Evolutionary conservation across 495 filamentous ascomycete genomes (phyloP), one percentile per base, ranked within the genome.

Genomic region (Aspergillus coremiiformis): DNA sequence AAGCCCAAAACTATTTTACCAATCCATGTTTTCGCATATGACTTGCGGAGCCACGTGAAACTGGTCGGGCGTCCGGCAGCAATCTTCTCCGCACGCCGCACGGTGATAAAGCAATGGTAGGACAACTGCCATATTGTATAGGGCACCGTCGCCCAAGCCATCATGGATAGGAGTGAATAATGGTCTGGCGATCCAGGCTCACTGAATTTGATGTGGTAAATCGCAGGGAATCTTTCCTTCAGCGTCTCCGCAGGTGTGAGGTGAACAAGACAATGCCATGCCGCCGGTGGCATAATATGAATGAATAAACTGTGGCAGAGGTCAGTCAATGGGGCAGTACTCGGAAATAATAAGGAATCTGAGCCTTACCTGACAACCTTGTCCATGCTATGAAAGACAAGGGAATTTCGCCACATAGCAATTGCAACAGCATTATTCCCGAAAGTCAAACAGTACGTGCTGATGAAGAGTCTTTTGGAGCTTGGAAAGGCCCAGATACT

Each of bases 391-490:
- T 98, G 93, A 72, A 98, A 97, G 32, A 98, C 93, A 69, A 98
- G 78, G 19, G 90, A 95, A 66, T 98, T 98, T 50, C 93, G 83
- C 93, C 93, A 98, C 92, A 98, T 96, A 54, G 93, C 94, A 67
- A 98, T 97, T 15, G 93, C 93, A 44, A 94, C 84, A 43, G 93
- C 93, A 64, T 98, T 98, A 69, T 98, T 98, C 49, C 93, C 93
- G 53, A 85, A 91, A 15, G 90, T 87, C 48, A 98, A 75, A 59
- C 93, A 97, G 66, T 87, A 97, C 11, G 90, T 87, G 56, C 89
- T 85, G 56, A 95, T 95, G 66, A 98, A 91, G 14, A 98, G 76
- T 44, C 93, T 83, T 63, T 94, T 95, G 15, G 90, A 96, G 24
- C 79, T 71, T 0, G 93, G 94, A 61, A 96, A 96, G 20, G 88